Evolutionary conservation across 495 filamentous ascomycete genomes (phyloP).

Genomic region (Pseudotulostoma volvatum): DNA sequence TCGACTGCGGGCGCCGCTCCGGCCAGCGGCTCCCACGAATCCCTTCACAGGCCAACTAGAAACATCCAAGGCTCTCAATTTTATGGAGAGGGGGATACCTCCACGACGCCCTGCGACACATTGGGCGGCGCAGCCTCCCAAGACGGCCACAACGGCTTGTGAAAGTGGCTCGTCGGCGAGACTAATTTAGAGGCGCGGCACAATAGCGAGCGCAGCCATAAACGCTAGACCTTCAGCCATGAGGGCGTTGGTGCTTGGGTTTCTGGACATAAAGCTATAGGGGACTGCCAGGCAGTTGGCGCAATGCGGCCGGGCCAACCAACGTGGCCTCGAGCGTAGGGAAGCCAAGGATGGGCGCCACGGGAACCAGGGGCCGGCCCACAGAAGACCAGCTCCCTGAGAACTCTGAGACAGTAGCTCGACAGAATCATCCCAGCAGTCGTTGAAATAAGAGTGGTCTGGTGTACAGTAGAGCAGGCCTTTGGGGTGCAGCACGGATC

Average conservation of each 20-base stretch:
- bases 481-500: not conserved
- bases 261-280: slow-evolving; percentile 7
- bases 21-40: too few relatives aligned
- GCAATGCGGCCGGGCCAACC: slow-evolving; percentile 14
- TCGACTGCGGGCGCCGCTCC: too few relatives aligned
- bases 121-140: too few relatives aligned
- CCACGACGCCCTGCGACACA: too few relatives aligned
- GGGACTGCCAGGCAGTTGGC: slow-evolving; percentile 5
- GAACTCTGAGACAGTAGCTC: slow-evolving; percentile 29
- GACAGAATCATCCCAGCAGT: slow-evolving; percentile 14
- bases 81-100: too few relatives aligned
- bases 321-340: slow-evolving; percentile 20
- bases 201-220: slow-evolving; percentile 34
- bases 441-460: not conserved
- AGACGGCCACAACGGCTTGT: too few relatives aligned
- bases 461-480: not conserved
- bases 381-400: slow-evolving; percentile 13
- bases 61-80: too few relatives aligned
- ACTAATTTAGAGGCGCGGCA: slow-evolving; percentile 39
- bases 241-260: slow-evolving; percentile 35
- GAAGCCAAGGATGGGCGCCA: slow-evolving; percentile 8
- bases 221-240: slow-evolving; percentile 36
- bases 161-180: slow-evolving; percentile 47
- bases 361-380: not conserved
- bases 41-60: too few relatives aligned